A percentile compares a stretch with the other conserved stretches of the same genome.
phyloP scores from a whole-genome alignment of 192 early-diverging fungal genomes.

The Backusella mclennaniae region DNA sequence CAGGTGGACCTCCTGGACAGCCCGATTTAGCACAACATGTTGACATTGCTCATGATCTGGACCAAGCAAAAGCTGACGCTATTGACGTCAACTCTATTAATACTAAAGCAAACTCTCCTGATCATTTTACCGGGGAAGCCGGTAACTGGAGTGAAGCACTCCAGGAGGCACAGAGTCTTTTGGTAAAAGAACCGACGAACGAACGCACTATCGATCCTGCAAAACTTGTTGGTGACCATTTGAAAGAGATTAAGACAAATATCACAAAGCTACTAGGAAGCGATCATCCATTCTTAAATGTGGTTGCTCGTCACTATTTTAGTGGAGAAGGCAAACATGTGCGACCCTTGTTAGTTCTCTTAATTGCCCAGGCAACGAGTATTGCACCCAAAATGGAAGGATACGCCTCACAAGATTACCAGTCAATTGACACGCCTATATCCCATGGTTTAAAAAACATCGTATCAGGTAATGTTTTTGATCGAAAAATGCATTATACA shows the following conservation, averaged over 20 bases:
- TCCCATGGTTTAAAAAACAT: conserved; percentile 44
- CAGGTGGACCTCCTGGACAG: not conserved
- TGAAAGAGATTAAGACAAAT: conserved; percentile 82
- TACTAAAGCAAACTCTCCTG: not conserved
- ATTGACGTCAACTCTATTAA: not conserved
- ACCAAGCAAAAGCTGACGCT: not conserved
- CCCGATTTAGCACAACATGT: conserved; percentile 3
- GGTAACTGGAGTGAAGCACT: conserved; percentile 50
- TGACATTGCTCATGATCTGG: not conserved
- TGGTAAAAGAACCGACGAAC: conserved; percentile 22
- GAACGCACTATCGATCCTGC: conserved; percentile 62
- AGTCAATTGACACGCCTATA: conserved; percentile 62
- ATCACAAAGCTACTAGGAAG: conserved; percentile 80
- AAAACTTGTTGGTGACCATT: conserved; percentile 81
- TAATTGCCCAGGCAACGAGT: conserved; percentile 85
- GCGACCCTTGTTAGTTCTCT: conserved; percentile 86
- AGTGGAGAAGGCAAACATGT: conserved; percentile 84
- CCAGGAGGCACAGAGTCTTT: conserved; percentile 47
- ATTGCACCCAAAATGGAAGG: conserved; percentile 55
- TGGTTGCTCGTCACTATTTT: conserved; percentile 91
- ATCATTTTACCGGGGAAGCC: conserved; percentile 30
- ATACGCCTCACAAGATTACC: conserved; percentile 41
- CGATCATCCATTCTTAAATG: conserved; percentile 88
- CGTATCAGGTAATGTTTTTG: not conserved
- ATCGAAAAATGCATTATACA: conserved; percentile 23